Base-by-base conservation (phyloP, 1,139 yeast species). In the Zygoascus hellenicus region DNA sequence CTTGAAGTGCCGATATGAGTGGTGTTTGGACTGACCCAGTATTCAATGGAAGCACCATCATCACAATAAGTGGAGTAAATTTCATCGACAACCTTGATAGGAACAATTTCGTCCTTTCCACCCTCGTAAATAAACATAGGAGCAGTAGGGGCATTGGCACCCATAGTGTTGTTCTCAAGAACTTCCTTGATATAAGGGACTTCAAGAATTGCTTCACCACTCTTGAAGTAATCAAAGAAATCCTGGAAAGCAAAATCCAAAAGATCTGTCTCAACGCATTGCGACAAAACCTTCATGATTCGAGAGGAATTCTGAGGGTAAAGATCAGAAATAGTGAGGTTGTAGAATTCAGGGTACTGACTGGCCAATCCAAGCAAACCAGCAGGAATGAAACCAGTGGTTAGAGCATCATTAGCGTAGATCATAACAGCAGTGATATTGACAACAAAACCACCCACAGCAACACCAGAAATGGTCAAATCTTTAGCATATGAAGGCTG, bases 41-140 rank as follows among this genome's bases (percentile, higher is more conserved):
- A 63, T 22, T 48, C 46, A 13, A 64, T 54, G n/a, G 52, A 45
- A 14, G 59, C 54, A 22, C 66, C 65, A 6, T 48, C 38, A 14
- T 42, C 28, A 48, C 67, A 63, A 54, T 58, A 63, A 32, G 34
- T 40, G 37, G 53, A 42, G 22, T 55, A 51, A 1, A 54, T 41
- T 6, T 38, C 36, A 28, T 56, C 56, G 13, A 61, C 61, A 36
- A 48, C 48, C 7, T 43, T 45, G 19, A 51, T 34, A 9, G 58
- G 58, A 19, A 53, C 58, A 22, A 58, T 48, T 37, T 52, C 55
- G 48, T 63, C 67, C 16, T 51, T 43, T 36, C 53, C 48, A 14
- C 64, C 63, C 34, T 62, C 59, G 50, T 60, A 61, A 9, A 61
- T 54, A 45, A 45, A 50, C 49, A 58, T 11, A 47, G 65, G 54